Evolutionary conservation across 1,139 yeast species (phyloP).

Genomic region (Sugiyamaella grinbergsii): DNA sequence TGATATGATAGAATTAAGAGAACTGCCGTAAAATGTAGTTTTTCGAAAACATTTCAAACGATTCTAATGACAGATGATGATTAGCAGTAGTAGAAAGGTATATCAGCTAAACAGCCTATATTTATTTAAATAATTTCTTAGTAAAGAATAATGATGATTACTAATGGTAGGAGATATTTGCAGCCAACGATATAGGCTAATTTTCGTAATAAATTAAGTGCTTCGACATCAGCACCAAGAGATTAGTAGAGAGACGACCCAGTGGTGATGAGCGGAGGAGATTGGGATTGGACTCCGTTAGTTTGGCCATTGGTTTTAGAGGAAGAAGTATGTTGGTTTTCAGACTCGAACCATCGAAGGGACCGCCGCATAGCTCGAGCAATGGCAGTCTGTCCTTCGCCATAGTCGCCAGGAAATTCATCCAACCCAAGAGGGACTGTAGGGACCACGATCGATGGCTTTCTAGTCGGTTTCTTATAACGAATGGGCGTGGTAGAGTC

Average conservation of each 20-base stretch:
- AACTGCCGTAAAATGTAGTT: no score
- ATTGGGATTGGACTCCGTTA: not conserved
- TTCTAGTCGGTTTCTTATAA: slow-evolving; percentile 1
- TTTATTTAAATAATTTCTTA: slow-evolving; percentile 1
- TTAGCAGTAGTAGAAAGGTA: slow-evolving; percentile 7
- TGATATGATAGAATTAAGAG: slow-evolving; percentile 4
- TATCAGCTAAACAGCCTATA: not conserved
- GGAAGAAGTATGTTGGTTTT: not conserved
- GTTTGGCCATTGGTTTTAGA: slow-evolving; percentile 3
- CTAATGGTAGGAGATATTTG: not conserved
- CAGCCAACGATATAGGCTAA: slow-evolving; percentile 4
- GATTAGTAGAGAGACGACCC: no score
- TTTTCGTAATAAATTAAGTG: slow-evolving; percentile 18
- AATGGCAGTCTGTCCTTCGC: slow-evolving; percentile 35
- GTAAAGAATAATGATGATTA: not conserved
- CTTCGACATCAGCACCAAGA: slow-evolving; percentile 13
- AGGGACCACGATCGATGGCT: slow-evolving; percentile 6
- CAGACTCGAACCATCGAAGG: slow-evolving; percentile 28
- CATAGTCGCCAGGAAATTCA: slow-evolving; percentile 31
- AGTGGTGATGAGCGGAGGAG: not conserved
- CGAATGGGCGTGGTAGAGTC: not conserved
- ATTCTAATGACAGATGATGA: no score
- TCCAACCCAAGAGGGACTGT: slow-evolving; percentile 2
- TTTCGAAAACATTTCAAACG: no score
- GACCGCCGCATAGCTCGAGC: slow-evolving; percentile 34